Base-by-base conservation (phyloP, 1,284 basidiomycete species). In the Porogramme epimiltina region DNA sequence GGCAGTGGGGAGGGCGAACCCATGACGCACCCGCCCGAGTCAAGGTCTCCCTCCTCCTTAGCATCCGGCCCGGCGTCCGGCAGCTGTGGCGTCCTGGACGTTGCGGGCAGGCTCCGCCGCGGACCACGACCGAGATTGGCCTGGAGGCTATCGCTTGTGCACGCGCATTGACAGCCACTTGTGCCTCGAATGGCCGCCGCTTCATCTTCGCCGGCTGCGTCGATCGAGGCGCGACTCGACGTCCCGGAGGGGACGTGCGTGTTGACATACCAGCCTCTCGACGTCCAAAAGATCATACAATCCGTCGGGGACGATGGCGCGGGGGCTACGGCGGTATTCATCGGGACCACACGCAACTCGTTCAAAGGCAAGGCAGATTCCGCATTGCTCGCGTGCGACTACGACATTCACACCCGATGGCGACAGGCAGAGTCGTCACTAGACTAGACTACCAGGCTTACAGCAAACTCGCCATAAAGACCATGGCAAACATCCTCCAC, bases 371-470 rank as follows among this genome's bases (percentile, higher is more conserved):
- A 36, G 42, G 3, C 38, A 6, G 20, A n/a, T n/a, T n/a, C 23
- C 16, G 40, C 26, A n/a, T 15, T 9, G 9, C 44, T 26, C 38
- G 15, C 24, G 47, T 26, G 13, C 20, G 18, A 9, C 42, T 10
- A 34, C 24, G 8, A 5, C 24, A 28, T 31, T 28, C 9, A 23
- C 19, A 3, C 25, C 20, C 26, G 13, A 16, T 15, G 26, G 28
- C 23, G 18, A 41, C 53, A 93, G 91, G 86, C 48, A 90, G 86
- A 60, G 65, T 70, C 10, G 90, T 94, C 26, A 84, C 80, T 20
- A 80, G 80, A 41, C 74, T 94, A 28, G 89, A 92, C 65, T 94
- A 93, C 64, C 84, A 89, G 68, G 88, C 90, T 6, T 95, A 95
- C 71, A 86, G 84, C 56, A 85, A 85, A 58, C 74, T 94, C 19